Conservation (phyloP, 176 grass and related monocot species). For the Oropetium thomaeum region DNA sequence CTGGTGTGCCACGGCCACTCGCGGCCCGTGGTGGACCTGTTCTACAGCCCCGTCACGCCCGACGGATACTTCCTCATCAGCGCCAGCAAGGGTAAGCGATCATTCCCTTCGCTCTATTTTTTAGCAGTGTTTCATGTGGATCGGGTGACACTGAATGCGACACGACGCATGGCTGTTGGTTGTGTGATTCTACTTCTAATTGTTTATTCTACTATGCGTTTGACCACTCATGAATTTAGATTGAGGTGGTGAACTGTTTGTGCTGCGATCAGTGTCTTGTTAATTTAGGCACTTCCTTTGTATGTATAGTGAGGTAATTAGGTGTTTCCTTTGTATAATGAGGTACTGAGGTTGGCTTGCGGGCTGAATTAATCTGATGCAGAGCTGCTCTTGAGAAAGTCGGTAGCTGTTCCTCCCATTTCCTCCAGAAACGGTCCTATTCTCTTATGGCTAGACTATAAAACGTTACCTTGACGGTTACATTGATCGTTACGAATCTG, state of each 20-base stretch:
- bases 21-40: slow-evolving; percentile 93
- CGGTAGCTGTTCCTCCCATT: not conserved
- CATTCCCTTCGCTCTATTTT: not conserved
- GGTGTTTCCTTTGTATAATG: not conserved
- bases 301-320: not conserved
- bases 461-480: not conserved
- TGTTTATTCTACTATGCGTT: not conserved
- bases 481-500: not conserved
- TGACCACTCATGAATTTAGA: not conserved
- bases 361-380: not conserved
- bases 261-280: not conserved
- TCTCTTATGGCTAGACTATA: not conserved
- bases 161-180: not conserved
- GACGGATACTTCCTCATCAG: slow-evolving; percentile 98
- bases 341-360: not conserved
- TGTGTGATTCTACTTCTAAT: not conserved
- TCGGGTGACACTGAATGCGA: not conserved
- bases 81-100: slow-evolving; percentile 84
- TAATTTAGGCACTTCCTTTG: not conserved
- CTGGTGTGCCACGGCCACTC: slow-evolving; percentile 98
- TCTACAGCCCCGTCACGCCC: slow-evolving; percentile 70
- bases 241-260: not conserved
- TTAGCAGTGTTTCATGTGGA: not conserved
- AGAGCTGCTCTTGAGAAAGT: not conserved
- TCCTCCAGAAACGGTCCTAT: not conserved